Base-by-base conservation (phyloP, 495 filamentous ascomycete genomes). In the Letharia columbiana region DNA sequence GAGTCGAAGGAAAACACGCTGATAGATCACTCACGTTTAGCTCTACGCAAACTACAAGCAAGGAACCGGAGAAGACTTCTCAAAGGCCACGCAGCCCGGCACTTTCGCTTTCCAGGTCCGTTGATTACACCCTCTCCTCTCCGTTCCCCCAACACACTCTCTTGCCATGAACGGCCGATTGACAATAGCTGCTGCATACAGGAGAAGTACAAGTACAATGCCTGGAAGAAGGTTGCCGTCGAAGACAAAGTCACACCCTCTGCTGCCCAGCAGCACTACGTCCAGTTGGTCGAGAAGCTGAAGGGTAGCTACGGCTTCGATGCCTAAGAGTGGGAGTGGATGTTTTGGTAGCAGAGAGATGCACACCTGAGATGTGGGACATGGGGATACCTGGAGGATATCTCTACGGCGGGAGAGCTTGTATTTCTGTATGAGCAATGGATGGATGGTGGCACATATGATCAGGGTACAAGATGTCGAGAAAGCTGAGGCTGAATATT, bases 161-260 rank as follows among this genome's bases (percentile, higher is more conserved):
- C 23, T 28, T 28, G 23, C 23, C 23, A 28, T 28, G 23, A 28
- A 28, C 23, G 23, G 23, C 23, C 23, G 23, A 28, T 28, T 28
- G 23, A 28, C 23, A 28, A 28, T 33, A 3, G 11, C 9, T 17
- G 15, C 45, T 8, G 1, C 1, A 8, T 69, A 69, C 60, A 95
- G 91, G 85, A 77, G 76, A 93, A 91, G 78, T 86, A 85, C 68
- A 94, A 93, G 82, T 82, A 85, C 79, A 81, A 81, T 44, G 87
- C 86, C 28, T 96, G 91, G 90, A 73, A 87, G 75, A 81, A 83
- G 65, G 75, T 82, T 67, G 76, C 82, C 66, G 68, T 54, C 4
- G 76, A 86, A 35, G 83, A 86, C 61, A 81, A 81, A 60, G 74
- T 87, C 61, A 83, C 78, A 58, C 64, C 80, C 50, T 78, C 83